These are phyloP conservation scores for Puccinia sorghi DNA, from an alignment of 1,284 basidiomycete genomes.

Conservation along the genomic window DNA sequence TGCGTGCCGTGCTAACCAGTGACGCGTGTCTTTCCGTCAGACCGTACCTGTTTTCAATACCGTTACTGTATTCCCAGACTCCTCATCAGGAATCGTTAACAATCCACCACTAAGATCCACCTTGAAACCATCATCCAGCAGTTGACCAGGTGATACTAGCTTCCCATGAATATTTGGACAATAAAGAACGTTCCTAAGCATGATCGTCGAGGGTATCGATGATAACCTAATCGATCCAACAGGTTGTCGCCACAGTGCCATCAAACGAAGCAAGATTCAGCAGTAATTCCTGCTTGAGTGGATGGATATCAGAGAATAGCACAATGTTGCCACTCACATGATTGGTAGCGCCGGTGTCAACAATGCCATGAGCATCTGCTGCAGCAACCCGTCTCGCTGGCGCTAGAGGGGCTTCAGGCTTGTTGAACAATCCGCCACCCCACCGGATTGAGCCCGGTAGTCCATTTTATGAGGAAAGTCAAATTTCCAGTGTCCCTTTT, in stretches of 20 bases:
- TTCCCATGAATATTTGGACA: background rate
- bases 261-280: background rate
- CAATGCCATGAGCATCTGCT: slow-evolving; percentile 1
- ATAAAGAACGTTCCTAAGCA: background rate
- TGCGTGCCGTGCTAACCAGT: no score
- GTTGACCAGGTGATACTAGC: background rate
- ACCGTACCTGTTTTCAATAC: no score
- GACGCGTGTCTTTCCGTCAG: no score
- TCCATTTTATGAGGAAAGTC: background rate
- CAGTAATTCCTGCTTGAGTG: background rate
- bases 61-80: no score
- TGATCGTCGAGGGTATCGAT: background rate
- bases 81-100: no score
- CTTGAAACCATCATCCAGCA: no score
- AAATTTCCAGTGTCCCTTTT: background rate
- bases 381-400: slow-evolving; percentile 17
- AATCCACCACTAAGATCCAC: no score
- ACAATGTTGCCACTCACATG: background rate
- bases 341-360: slow-evolving; percentile 15
- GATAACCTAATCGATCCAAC: background rate
- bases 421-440: background rate
- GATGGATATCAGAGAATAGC: background rate
- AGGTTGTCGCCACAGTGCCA: background rate
- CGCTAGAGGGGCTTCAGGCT: slow-evolving; percentile 1
- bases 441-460: background rate